A percentile compares a stretch with the other conserved stretches of the same genome.
Evolutionary conservation across 2,329 filamentous ascomycete genomes (phyloP).

Genomic region (Xylariaceae sp.): DNA sequence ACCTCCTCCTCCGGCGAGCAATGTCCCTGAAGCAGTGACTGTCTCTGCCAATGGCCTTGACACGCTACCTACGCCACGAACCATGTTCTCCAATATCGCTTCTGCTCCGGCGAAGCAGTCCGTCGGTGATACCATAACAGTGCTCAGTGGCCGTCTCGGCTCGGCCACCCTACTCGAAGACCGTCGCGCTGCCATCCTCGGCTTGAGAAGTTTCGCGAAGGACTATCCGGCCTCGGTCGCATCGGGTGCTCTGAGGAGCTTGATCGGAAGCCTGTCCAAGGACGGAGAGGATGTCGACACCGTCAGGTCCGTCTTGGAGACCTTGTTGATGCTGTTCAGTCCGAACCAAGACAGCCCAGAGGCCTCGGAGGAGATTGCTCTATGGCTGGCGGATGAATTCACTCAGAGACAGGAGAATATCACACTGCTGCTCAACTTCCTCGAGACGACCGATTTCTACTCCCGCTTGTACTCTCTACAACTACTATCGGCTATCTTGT

Average conservation of each 20-base stretch:
- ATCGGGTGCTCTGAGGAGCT: slow-evolving; percentile 78
- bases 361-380: slow-evolving; percentile 88
- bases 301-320: slow-evolving; percentile 90
- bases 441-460: slow-evolving; percentile 84
- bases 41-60: slow-evolving; percentile 22
- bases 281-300: slow-evolving; percentile 95
- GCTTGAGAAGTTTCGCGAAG: slow-evolving; percentile 91
- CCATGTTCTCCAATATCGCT: slow-evolving; percentile 55
- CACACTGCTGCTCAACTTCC: slow-evolving; percentile 77
- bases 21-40: slow-evolving; percentile 21
- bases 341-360: slow-evolving; percentile 69
- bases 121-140: slow-evolving; percentile 87
- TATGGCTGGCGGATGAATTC: slow-evolving; percentile 97
- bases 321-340: slow-evolving; percentile 83
- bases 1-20: no score
- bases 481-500: slow-evolving; percentile 77
- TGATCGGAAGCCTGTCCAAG: slow-evolving; percentile 78
- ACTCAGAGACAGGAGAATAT: slow-evolving; percentile 97
- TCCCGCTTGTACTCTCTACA: slow-evolving; percentile 86
- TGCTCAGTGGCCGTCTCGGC: slow-evolving; percentile 76
- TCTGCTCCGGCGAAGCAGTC: slow-evolving; percentile 88
- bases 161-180: slow-evolving; percentile 92
- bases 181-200: slow-evolving; percentile 84
- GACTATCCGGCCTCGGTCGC: slow-evolving; percentile 93
- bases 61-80: slow-evolving; percentile 20